These are phyloP conservation scores for Yamadazyma trypodendri DNA, from an alignment of 1,139 yeast species.

Conservation along the genomic window DNA sequence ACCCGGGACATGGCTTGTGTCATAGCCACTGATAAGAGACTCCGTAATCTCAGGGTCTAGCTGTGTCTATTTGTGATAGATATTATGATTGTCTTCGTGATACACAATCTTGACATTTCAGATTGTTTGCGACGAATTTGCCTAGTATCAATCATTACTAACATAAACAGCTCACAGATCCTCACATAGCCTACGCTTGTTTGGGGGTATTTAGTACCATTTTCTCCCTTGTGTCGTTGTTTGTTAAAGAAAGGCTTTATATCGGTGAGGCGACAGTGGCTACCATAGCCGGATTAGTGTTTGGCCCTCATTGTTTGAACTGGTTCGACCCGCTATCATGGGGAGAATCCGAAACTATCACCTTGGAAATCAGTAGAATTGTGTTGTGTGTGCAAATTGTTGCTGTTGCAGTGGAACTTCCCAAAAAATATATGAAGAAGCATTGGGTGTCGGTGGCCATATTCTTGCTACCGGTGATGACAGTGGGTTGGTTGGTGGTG, in stretches of 20 bases:
- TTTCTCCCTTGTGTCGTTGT: conserved; percentile 85
- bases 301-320: conserved; percentile 88
- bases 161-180: conserved; percentile 31
- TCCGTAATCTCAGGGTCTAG: no score
- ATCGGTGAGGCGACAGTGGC: conserved; percentile 98
- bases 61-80: no score
- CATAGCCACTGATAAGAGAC: no score
- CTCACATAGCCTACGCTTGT: conserved; percentile 92
- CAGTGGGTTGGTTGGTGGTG: conserved; percentile 86
- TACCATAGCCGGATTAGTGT: conserved; percentile 82
- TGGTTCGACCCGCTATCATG: conserved; percentile 89
- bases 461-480: conserved; percentile 88
- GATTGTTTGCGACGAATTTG: no score
- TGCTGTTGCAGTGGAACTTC: conserved; percentile 96
- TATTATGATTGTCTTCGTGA: no score
- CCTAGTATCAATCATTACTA: no score
- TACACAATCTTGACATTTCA: no score
- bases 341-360: conserved; percentile 88
- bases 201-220: conserved; percentile 86
- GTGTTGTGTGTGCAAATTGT: conserved; percentile 91
- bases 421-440: conserved; percentile 85
- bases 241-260: conserved; percentile 83
- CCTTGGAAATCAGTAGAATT: conserved; percentile 84
- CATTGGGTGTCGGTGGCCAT: conserved; percentile 86
- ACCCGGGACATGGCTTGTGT: no score